These are phyloP conservation scores for Rachicladosporium sp. DNA, from an alignment of 2,329 filamentous ascomycete species.

Conservation along the genomic window DNA sequence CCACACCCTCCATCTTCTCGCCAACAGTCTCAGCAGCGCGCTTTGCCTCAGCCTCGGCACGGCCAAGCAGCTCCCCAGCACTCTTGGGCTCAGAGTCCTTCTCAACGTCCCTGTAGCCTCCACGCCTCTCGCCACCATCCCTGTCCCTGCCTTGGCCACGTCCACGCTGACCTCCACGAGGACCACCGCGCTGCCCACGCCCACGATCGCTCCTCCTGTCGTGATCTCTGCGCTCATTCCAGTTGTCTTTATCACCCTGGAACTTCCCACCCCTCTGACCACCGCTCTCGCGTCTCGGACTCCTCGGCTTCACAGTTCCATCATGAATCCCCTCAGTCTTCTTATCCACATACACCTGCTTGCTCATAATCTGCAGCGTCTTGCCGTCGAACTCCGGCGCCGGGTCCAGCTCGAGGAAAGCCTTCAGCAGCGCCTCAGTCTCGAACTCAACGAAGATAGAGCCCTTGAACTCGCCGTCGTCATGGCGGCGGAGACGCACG, in stretches of 20 bases:
- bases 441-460: slow-evolving; percentile 92
- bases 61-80: not conserved
- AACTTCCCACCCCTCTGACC: slow-evolving; percentile 25
- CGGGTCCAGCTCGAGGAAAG: slow-evolving; percentile 68
- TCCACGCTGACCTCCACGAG: slow-evolving; percentile 16
- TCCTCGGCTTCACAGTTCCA: slow-evolving; percentile 25
- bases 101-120: slow-evolving; percentile 8
- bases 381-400: slow-evolving; percentile 75
- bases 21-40: no score
- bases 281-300: slow-evolving; percentile 15
- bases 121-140: slow-evolving; percentile 8
- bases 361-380: slow-evolving; percentile 71
- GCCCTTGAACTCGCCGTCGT: slow-evolving; percentile 74
- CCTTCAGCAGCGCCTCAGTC: slow-evolving; percentile 62
- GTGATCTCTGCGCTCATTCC: slow-evolving; percentile 18
- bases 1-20: no score
- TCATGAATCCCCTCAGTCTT: slow-evolving; percentile 35
- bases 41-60: no score
- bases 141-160: slow-evolving; percentile 9
- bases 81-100: slow-evolving; percentile 7
- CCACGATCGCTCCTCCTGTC: slow-evolving; percentile 16
- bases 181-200: slow-evolving; percentile 4
- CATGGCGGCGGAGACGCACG: slow-evolving; percentile 71
- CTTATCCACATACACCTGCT: slow-evolving; percentile 63
- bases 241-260: slow-evolving; percentile 23